A percentile compares a stretch with the other conserved stretches of the same genome.
Conservation (phyloP, 2,329 filamentous ascomycete species). For the Verticillium longisporum region DNA sequence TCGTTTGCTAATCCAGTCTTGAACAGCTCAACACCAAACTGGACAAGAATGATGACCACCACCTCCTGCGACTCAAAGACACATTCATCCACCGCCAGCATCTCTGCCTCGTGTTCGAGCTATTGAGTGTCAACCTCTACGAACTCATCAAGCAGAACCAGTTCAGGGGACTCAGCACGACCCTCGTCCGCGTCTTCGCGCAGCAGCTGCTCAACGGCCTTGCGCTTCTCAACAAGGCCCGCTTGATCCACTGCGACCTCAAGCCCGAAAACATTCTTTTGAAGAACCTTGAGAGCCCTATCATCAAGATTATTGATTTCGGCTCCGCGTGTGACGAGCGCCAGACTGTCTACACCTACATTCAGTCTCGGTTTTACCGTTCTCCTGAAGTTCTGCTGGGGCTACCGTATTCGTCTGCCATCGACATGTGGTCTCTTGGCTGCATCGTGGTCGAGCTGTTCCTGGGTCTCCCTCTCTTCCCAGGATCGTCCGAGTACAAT, state of each 20-base stretch:
- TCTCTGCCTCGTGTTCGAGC: constrained; percentile 91
- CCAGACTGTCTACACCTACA: constrained; percentile 98
- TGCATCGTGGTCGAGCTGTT: constrained; percentile 98
- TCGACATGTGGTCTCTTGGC: constrained; percentile 99
- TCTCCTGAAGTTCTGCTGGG: constrained; percentile 95
- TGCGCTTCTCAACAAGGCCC: constrained; percentile 88
- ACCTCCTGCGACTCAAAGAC: constrained; percentile 88
- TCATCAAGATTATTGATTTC: constrained; percentile 99
- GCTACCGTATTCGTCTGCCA: constrained; percentile 93
- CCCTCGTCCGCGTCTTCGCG: constrained; percentile 91
- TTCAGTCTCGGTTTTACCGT: constrained; percentile 95
- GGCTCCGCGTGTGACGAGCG: constrained; percentile 97
- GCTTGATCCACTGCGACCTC: constrained; percentile 94
- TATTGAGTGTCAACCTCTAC: constrained; percentile 95
- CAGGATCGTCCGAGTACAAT: constrained; percentile 97
- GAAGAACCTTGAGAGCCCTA: constrained; percentile 96
- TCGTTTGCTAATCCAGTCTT: constrained; percentile 1
- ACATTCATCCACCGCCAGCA: constrained; percentile 98
- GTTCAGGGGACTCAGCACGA: constrained; percentile 94
- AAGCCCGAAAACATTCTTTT: constrained; percentile 97
- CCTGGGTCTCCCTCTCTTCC: constrained; percentile 87
- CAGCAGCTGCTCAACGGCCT: constrained; percentile 93
- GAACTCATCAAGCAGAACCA: constrained; percentile 99
- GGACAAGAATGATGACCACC: constrained; percentile 98
- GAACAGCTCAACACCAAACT: constrained; percentile 88